phyloP scores from a whole-genome alignment of 2,329 filamentous ascomycete genomes.

The Verticillium nonalfalfae region DNA sequence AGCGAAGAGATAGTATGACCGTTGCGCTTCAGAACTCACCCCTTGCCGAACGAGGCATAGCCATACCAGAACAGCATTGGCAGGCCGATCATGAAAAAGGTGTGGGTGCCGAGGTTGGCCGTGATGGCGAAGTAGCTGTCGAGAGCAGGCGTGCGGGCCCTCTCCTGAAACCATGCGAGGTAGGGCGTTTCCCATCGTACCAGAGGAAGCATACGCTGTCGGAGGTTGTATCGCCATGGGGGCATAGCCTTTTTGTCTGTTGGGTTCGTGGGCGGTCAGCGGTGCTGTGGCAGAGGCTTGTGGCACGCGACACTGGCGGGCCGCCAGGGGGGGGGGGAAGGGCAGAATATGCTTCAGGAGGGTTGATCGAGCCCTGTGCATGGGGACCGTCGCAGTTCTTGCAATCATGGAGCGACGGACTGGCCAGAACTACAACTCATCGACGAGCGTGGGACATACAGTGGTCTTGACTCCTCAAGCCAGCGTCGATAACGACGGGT shows the following conservation, averaged over 20 bases:
- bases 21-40: slow-evolving; percentile 48
- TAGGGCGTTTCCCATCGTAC: slow-evolving; percentile 94
- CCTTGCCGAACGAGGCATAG: slow-evolving; percentile 76
- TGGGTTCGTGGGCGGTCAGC: slow-evolving; percentile 4
- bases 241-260: slow-evolving; percentile 79
- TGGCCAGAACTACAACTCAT: neutral
- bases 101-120: slow-evolving; percentile 94
- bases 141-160: slow-evolving; percentile 72
- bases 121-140: slow-evolving; percentile 97
- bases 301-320: neutral
- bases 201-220: slow-evolving; percentile 76
- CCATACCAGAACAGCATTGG: slow-evolving; percentile 97
- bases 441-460: slow-evolving; percentile 43
- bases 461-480: slow-evolving; percentile 73
- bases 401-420: neutral
- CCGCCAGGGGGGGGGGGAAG: neutral
- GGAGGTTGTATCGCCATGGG: slow-evolving; percentile 79
- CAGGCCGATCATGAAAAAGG: slow-evolving; percentile 95
- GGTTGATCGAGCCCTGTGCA: neutral
- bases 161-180: slow-evolving; percentile 78
- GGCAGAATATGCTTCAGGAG: neutral
- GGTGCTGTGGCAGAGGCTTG: neutral
- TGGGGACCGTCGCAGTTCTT: neutral
- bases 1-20: neutral
- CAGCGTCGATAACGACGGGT: slow-evolving; percentile 53